These are phyloP conservation scores for Coemansia pectinata DNA, from an alignment of 192 early-diverging fungal genomes.

Conservation along the genomic window DNA sequence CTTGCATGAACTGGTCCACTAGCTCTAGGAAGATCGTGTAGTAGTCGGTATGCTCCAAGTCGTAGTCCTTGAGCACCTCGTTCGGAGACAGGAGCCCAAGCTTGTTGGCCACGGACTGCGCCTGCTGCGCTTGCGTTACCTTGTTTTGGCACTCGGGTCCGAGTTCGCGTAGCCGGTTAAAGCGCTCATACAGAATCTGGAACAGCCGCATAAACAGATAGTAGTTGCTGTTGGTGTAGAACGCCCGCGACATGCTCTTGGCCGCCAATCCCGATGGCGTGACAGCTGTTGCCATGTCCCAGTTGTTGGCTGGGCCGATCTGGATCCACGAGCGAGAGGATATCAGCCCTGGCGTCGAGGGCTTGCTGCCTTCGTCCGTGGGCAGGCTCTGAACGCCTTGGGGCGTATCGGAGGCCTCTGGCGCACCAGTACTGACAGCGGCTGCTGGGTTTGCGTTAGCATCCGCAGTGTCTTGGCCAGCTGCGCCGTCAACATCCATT, in stretches of 20 bases:
- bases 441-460: not conserved
- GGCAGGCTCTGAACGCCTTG: not conserved
- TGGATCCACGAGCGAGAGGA: constrained; percentile 58
- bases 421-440: not conserved
- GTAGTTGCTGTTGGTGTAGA: constrained; percentile 85
- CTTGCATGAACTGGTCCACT: constrained; percentile 75
- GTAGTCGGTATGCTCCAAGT: constrained; percentile 65
- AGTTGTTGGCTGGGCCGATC: constrained; percentile 22
- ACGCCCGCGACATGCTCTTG: constrained; percentile 60
- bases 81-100: constrained; percentile 45
- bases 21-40: constrained; percentile 76
- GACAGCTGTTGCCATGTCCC: constrained; percentile 24
- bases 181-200: constrained; percentile 83
- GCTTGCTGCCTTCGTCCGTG: constrained; percentile 42
- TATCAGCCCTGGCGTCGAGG: constrained; percentile 52
- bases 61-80: constrained; percentile 62
- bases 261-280: not conserved
- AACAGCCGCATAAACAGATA: constrained; percentile 89
- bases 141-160: constrained; percentile 58
- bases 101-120: constrained; percentile 47
- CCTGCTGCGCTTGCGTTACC: constrained; percentile 29
- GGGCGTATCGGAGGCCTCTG: not conserved
- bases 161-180: constrained; percentile 77
- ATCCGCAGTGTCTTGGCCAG: not conserved
- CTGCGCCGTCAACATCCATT: constrained; percentile 3